A percentile compares a stretch with the other conserved stretches of the same genome.
Conservation (phyloP, 306 rosid species). For the Prunus davidiana region DNA sequence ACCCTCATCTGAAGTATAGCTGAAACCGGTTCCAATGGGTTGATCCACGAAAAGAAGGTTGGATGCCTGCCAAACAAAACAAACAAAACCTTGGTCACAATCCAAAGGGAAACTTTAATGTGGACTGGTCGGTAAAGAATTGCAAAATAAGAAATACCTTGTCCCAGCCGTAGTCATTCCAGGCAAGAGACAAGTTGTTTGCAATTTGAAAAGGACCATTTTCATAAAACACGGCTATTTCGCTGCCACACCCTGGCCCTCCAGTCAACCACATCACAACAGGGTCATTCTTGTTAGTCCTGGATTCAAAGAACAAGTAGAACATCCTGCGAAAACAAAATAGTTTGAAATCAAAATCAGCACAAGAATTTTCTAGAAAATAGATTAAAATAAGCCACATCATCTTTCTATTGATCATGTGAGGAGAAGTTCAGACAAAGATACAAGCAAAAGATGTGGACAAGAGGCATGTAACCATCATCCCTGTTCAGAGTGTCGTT, state of each 20-base stretch:
- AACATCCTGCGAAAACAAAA: constrained; percentile 62
- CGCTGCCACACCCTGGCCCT: constrained; percentile 98
- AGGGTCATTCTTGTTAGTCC: constrained; percentile 57
- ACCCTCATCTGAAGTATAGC: constrained; percentile 56
- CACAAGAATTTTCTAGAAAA: neutral
- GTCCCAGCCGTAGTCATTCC: constrained; percentile 96
- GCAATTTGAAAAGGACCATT: constrained; percentile 86
- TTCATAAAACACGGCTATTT: constrained; percentile 82
- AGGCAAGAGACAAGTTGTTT: constrained; percentile 60
- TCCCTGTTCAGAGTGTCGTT: neutral
- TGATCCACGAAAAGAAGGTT: constrained; percentile 84
- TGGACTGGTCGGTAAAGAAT: neutral
- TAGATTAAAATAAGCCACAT: neutral
- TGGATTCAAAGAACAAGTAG: constrained; percentile 90
- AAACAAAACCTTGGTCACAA: neutral
- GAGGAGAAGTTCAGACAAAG: neutral
- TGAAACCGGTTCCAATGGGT: constrained; percentile 93
- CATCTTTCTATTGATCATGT: too few relatives aligned
- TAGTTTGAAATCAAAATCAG: neutral
- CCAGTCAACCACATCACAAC: constrained; percentile 89
- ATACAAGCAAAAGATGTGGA: neutral
- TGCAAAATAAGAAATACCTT: constrained; percentile 32
- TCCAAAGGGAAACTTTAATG: neutral
- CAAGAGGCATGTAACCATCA: neutral
- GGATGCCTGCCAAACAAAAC: constrained; percentile 54